phyloP scores from a whole-genome alignment of 1,284 basidiomycete genomes.

The Melanopsichium pennsylvanicum region DNA sequence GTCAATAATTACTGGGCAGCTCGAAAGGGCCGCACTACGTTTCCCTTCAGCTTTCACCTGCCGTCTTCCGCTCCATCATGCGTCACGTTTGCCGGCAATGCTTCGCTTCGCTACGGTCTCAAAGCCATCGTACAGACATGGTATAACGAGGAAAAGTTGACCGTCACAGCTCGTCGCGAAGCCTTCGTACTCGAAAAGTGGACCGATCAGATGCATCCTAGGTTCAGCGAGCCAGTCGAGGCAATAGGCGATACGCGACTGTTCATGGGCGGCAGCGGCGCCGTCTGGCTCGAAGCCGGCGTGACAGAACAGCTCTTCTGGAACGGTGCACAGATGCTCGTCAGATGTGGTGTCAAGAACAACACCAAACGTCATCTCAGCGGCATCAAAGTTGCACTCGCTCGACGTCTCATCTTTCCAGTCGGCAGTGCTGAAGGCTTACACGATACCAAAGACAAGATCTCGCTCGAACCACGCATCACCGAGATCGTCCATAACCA shows the following conservation, averaged over 20 bases:
- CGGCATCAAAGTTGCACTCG: constrained; percentile 54
- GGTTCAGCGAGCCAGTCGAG: constrained; percentile 50
- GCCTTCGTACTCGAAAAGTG: constrained; percentile 59
- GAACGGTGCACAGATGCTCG: constrained; percentile 50
- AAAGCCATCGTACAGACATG: constrained; percentile 59
- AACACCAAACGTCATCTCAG: constrained; percentile 56
- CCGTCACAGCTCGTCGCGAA: constrained; percentile 51
- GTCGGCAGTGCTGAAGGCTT: constrained; percentile 43
- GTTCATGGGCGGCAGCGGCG: constrained; percentile 61
- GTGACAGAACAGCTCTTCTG: constrained; percentile 51
- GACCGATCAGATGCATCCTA: constrained; percentile 42
- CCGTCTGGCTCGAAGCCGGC: constrained; percentile 59
- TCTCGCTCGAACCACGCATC: constrained; percentile 53
- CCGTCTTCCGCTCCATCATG: constrained; percentile 53
- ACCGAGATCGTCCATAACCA: constrained; percentile 57
- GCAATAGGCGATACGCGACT: constrained; percentile 56
- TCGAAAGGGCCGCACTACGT: constrained; percentile 57
- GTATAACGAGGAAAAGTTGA: constrained; percentile 53
- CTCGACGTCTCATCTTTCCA: constrained; percentile 56
- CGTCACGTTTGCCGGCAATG: constrained; percentile 56
- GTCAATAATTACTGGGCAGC: constrained; percentile 58
- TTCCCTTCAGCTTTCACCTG: constrained; percentile 57
- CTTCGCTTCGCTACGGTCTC: constrained; percentile 52
- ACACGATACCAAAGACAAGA: constrained; percentile 37
- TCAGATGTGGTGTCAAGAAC: constrained; percentile 57